Evolutionary conservation across 179 eudicot species (phyloP), one percentile per base, ranked within the genome.

Genomic region (Beta lomatogona): DNA sequence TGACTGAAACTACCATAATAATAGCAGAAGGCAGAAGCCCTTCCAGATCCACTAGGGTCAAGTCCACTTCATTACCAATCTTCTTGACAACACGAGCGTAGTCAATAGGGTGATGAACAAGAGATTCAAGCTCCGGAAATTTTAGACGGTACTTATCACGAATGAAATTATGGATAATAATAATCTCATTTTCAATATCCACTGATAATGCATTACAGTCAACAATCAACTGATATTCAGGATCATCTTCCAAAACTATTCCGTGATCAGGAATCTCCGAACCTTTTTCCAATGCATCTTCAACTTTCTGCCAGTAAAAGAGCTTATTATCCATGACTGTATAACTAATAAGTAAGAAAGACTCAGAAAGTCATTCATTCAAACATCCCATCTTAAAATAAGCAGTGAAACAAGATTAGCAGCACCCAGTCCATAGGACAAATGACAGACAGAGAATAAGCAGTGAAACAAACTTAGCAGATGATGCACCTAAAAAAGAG

Each of bases 61-160:
- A 86, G 82, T 96, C 99, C 68, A 80, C 82, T 83, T 96, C 99
- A 84, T 96, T 96, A 50, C 92, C 97, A 80, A 96, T 96, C 84
- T 89, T 96, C 71, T 94, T 94, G 10, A 96, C 99, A 9, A 94
- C 98, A 73, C 99, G 89, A 59, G 99, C 97, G 76, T 96, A 96
- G 84, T 96, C 99, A 76, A 96, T 94, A 12, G 99, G 99, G 74
- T 94, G 98, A 79, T 94, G 97, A 76, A 96, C 99, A 73, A 96
- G 98, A 14, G 99, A 95, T 73, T 94, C 98, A 13, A 95, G 97
- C 89, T 95, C 99, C 0, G 99, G 99, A 86, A 94, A 94, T 79
- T 95, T 94, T 55, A 94, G 76, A 2, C 99, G 92, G 45, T 96
- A 96, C 77, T 96, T 96, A 81, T 96, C 99, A 53, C 99, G 91